Percentiles rank a stretch among this genome's conserved stretches.
phyloP scores from a whole-genome alignment of 106 monocot species.

The Dioscorea alata region DNA sequence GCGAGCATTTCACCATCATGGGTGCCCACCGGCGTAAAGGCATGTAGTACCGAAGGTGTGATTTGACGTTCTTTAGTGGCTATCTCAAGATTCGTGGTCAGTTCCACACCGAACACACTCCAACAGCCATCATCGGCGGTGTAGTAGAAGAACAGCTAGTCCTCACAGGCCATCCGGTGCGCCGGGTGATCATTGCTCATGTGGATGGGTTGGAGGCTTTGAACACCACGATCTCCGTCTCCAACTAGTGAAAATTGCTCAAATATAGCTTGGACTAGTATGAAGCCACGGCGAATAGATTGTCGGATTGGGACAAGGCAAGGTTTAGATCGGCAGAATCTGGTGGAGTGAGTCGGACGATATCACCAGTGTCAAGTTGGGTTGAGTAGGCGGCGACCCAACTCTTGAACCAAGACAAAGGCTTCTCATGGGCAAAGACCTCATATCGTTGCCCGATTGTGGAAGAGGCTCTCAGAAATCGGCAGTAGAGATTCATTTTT shows the following conservation, averaged over 20 bases:
- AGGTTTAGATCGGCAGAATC: constrained; percentile 70
- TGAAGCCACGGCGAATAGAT: constrained; percentile 65
- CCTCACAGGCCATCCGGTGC: constrained; percentile 80
- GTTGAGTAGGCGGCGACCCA: constrained; percentile 62
- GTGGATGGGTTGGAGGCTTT: constrained; percentile 19
- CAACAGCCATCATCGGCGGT: constrained; percentile 78
- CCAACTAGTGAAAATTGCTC: constrained; percentile 56
- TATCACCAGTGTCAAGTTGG: constrained; percentile 7
- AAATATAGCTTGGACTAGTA: constrained; percentile 46
- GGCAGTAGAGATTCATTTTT: constrained; percentile 33
- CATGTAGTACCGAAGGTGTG: constrained; percentile 78
- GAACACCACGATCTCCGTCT: constrained; percentile 74
- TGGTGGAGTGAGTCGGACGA: constrained; percentile 45
- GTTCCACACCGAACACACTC: constrained; percentile 60
- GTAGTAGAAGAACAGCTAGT: constrained; percentile 62
- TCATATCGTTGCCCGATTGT: constrained; percentile 55
- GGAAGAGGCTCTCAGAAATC: constrained; percentile 41
- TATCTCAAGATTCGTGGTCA: constrained; percentile 8
- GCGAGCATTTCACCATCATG: constrained; percentile 47
- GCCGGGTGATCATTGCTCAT: constrained; percentile 22
- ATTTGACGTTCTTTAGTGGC: constrained; percentile 18
- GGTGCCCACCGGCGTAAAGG: constrained; percentile 64
- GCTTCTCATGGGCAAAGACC: constrained; percentile 59
- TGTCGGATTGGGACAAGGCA: constrained; percentile 55
- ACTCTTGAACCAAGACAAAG: constrained; percentile 48